Base-by-base conservation (phyloP, 169 alveolate species). In the Plasmodium berghei region DNA sequence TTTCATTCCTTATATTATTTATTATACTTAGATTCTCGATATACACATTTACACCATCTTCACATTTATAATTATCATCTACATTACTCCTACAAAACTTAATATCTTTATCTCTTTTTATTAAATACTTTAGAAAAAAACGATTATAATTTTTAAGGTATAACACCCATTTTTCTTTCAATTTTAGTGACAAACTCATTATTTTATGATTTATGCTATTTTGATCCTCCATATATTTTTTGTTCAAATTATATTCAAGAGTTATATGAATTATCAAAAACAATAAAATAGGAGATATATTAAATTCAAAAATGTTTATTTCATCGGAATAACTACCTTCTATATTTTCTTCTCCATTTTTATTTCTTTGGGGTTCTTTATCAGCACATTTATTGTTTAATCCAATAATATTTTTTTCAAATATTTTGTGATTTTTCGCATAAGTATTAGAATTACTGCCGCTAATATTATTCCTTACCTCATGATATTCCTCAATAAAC, bases 281-380 rank as follows among this genome's bases (percentile, higher is more conserved):
- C 61, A 86, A 73, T 24, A 86, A 73, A 71, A 86, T 20, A 14
- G 91, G 91, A 0, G 91, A 86, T 45, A 86, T 48, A 18, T 86
- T 86, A 49, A 70, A 86, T 72, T 86, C 77, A 52, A 86, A 86
- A 9, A 86, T 49, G 63, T 71, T 69, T 20, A 86, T 6, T 24
- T 61, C 71, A 34, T 5, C 20, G 18, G 18, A 48, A 4, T 48
- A 22, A 1, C 5, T 49, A n/a, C 22, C 40, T 24, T 5, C 62
- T 9, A 46, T 3, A 14, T 12, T 6, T 52, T 52, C 55, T 45
- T 12, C 14, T 18, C 54, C 20, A 69, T 69, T 34, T 12, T 49
- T 45, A 69, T 18, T 10, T 1, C 5, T 18, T 42, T 16, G 26
- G 22, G 14, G 9, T n/a, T 48, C 46, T 28, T n/a, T 12, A 16